These are phyloP conservation scores for Xylaria grammica DNA, from an alignment of 495 filamentous ascomycete species.

Conservation along the genomic window DNA sequence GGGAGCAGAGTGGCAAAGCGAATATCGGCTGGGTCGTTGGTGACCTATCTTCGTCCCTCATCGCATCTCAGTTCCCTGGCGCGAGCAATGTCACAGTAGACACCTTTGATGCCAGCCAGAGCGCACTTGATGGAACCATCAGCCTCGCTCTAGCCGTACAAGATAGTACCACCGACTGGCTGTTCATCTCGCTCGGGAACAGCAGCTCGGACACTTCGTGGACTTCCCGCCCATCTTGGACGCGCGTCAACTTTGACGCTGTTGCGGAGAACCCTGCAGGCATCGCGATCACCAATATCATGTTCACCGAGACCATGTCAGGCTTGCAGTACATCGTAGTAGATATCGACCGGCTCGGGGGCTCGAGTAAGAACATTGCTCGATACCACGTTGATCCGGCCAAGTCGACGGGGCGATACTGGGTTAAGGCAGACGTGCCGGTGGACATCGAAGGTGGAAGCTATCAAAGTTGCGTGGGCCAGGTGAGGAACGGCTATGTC, in stretches of 20 bases:
- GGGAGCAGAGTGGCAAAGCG: conserved; percentile 1
- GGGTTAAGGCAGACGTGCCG: conserved; percentile 5
- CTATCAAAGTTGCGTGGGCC: conserved; percentile 17
- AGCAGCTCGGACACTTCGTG: conserved; percentile 7
- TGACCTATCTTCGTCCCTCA: conserved; percentile 16
- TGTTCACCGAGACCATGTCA: conserved; percentile 15
- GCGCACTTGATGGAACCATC: conserved; percentile 8
- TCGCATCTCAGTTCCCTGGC: not conserved
- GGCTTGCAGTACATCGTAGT: not conserved
- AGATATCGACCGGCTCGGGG: conserved; percentile 2
- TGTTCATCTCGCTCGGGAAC: conserved; percentile 9
- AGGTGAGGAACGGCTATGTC: conserved; percentile 2
- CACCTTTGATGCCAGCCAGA: conserved; percentile 4
- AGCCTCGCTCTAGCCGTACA: not conserved
- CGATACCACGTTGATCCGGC: conserved; percentile 7
- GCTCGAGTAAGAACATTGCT: conserved; percentile 14
- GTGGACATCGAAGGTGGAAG: conserved; percentile 10
- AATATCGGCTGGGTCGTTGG: conserved; percentile 4
- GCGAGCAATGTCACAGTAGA: not conserved
- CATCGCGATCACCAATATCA: not conserved
- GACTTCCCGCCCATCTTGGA: conserved; percentile 6
- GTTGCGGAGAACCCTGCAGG: not conserved
- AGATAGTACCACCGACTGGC: not conserved
- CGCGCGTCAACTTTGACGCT: conserved; percentile 5
- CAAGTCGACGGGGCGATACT: conserved; percentile 5